Conservation (phyloP, 2,329 filamentous ascomycete genomes). For the Sphaerulina populicola region DNA sequence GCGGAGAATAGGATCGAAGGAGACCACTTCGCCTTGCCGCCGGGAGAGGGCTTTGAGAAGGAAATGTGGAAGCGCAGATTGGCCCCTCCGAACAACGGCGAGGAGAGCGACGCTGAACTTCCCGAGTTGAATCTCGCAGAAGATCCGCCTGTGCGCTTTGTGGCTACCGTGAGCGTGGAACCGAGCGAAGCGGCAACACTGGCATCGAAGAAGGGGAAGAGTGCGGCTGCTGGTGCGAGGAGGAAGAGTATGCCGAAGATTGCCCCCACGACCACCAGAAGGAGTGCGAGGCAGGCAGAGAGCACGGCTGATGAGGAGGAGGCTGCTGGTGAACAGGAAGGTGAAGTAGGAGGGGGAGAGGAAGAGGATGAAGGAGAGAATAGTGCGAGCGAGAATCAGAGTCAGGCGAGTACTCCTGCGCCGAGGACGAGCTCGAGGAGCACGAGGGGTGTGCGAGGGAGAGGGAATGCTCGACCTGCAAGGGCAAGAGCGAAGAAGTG, state of each 20-base stretch:
- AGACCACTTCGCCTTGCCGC: constrained; percentile 38
- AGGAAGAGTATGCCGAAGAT: constrained; percentile 16
- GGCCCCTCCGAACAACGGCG: constrained; percentile 7
- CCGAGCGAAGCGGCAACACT: constrained; percentile 23
- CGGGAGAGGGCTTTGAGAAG: constrained; percentile 34
- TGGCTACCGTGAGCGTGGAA: constrained; percentile 29
- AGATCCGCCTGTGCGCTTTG: constrained; percentile 29
- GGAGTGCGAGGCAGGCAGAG: constrained; percentile 26
- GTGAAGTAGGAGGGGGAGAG: constrained; percentile 16
- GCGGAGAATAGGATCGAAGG: constrained; percentile 33
- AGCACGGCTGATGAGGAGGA: constrained; percentile 24
- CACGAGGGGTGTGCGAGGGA: constrained; percentile 10
- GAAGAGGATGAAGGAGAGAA: constrained; percentile 21
- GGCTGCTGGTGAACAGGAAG: constrained; percentile 22
- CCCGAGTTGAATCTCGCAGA: constrained; percentile 29
- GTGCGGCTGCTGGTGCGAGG: constrained; percentile 10
- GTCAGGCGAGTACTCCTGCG: constrained; percentile 14
- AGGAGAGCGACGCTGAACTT: constrained; percentile 22
- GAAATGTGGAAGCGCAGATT: constrained; percentile 39
- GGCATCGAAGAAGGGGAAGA: constrained; percentile 14
- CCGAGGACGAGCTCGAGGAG: constrained; percentile 8
- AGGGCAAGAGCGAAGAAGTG: constrained; percentile 2
- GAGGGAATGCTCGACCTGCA: neutral
- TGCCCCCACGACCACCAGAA: constrained; percentile 15
- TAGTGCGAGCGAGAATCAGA: constrained; percentile 19